Base-by-base conservation (phyloP, 2,329 filamentous ascomycete species). In the Metarhizium anisopliae region DNA sequence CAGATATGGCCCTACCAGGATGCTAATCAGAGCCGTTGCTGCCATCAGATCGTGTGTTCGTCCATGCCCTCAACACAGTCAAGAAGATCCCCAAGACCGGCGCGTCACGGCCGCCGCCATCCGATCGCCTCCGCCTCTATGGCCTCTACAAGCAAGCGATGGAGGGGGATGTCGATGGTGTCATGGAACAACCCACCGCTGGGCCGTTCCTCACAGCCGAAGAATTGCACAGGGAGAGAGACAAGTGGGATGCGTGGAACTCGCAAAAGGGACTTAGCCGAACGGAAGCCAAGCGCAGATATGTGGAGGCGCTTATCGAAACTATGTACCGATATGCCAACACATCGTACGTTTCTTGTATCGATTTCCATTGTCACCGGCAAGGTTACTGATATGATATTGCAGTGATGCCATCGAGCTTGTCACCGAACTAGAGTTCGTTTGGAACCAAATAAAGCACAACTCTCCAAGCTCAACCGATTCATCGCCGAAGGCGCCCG, bases 121-220 rank as follows among this genome's bases (percentile, higher is more conserved):
- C 81, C 59, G 92, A 95, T 67, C 87, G 94, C 56, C 79, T 99
- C 63, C 88, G 89, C 57, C 87, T 99, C 59, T 99, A 99, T 86
- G 94, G 94, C 61, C 81, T 99, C 62, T 99, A 99, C 77, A 99
- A 99, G 70, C 94, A 99, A 73, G 91, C 91, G 59, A 97, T 97
- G 94, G 92, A 99, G 76, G 94, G 94, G 51, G 90, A 99, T 72
- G 92, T 97, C 38, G 89, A 94, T 63, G 89, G 90, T 51, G 90
- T 97, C 52, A 95, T 96, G 87, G 86, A 93, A 65, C 83, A 91
- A 50, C 93, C 94, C 43, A 76, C 75, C 47, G 64, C 70, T 52
- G 75, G 73, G 20, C 73, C 75, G 8, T 75, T 76, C 57, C 68
- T 78, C 58, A 67, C 74, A 11, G 64, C 68, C 20, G 79, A 83